Evolutionary conservation across 495 filamentous ascomycete species (phyloP), one percentile per base, ranked within the genome.

Genomic region (Thozetella sp.): DNA sequence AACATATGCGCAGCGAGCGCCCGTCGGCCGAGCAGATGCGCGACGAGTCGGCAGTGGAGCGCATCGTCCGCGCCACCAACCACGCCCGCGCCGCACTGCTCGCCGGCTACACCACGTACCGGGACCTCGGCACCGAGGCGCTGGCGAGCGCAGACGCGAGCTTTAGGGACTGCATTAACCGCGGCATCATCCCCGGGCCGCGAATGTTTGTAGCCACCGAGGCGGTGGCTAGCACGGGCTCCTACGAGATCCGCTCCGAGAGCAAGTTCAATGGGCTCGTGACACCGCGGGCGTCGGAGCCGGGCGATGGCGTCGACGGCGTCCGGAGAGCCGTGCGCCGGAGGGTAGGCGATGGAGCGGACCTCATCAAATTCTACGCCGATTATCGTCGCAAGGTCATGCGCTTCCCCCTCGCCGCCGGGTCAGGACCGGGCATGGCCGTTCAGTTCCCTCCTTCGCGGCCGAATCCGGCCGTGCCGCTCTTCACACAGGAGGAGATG

Each of bases 31-130:
- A 78, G 56, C 82, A 84, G 59, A 80, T 80, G 80, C 73, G 78
- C 34, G 79, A 83, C 64, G 73, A 80, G 59, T 79, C 74, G 54
- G 48, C 76, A 51, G 72, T 82, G 12, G 81, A 84, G 48, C 69
- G 80, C 30, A 70, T 74, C 10, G 73, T 85, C 52, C 73, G 81
- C 9, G 81, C 80, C 0, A 78, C 78, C 23, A 82, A 81, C 53
- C 78, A 83, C 63, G 79, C 71, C 51, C 75, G 70, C 37, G 68
- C 72, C 19, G 81, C 78, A 2, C 62, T 85, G n/a, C 68, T 82
- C 26, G 80, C 81, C 0, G 81, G 82, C 24, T 84, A 78, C 68
- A 83, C 80, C 2, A 84, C 82, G 9, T 83, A 82, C 66, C 76
- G 82, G 22, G 81, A 84, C 60, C 73, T 86, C 0, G 83, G 82